Base-by-base conservation (phyloP, 1,139 yeast genomes). In the Zygotorulaspora mrakii region DNA sequence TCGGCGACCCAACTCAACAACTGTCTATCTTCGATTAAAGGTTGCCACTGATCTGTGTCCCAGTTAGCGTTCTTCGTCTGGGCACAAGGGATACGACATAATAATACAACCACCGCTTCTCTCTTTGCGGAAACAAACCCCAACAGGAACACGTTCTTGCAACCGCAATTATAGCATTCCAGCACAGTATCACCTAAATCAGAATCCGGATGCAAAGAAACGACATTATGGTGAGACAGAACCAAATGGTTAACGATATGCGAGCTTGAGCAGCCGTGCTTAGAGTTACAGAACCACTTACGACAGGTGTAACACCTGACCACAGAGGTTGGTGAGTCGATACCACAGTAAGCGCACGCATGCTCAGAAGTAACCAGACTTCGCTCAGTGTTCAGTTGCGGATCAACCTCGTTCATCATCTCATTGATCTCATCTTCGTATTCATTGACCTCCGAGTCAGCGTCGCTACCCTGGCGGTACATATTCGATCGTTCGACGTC, bases 271-370 rank as follows among this genome's bases (percentile, higher is more conserved):
- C 78, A 68, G 32, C 70, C 69, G 20, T 77, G 71, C 43, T 78
- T 76, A n/a, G 85, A 74, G 59, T 89, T 89, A 66, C 97, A 89
- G 61, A 89, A 89, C 96, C 96, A 89, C 59, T 79, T 82, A 55
- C 77, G 65, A 64, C 96, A 88, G 4, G 75, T 70, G 43, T 77
- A 76, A 66, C 97, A 89, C 53, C 82, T 79, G 30, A 84, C 83
- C 14, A 88, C 83, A 35, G 82, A 71, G 7, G 76, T 64, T 0
- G 87, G 74, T 4, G 77, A 66, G 48, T 79, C 79, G 24, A 86
- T 71, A 1, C 89, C 94, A 66, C 96, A 89, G 60, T 88, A 88
- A 1, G 82, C 68, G 55, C 89, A 82, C 0, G 82, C 76, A 53
- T 65, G 64, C 17, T 64, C 67, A 2, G 68, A 40, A n/a, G 40